Conservation (phyloP, 2,329 filamentous ascomycete genomes). For the Diaporthe longicolla region DNA sequence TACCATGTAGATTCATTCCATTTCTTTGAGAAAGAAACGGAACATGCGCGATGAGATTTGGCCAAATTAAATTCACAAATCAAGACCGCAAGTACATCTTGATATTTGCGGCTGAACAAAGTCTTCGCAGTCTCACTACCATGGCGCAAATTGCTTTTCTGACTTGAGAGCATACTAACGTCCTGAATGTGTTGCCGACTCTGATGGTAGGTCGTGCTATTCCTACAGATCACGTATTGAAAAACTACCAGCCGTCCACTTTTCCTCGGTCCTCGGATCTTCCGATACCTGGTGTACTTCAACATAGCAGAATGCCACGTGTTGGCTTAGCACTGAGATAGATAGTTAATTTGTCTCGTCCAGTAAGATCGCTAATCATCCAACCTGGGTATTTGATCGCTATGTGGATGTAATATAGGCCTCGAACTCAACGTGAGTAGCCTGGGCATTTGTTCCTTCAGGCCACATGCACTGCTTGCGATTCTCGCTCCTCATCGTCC, state of each 20-base stretch:
- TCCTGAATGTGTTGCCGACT: neutral
- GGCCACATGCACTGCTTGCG: conserved; percentile 20
- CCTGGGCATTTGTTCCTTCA: neutral
- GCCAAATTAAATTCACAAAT: neutral
- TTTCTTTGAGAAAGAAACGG: neutral
- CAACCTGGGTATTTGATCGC: neutral
- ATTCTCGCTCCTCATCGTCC: conserved; percentile 34
- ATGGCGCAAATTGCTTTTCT: neutral
- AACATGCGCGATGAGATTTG: neutral
- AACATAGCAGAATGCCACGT: neutral
- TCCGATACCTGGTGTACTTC: neutral
- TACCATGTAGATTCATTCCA: neutral
- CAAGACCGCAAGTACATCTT: neutral
- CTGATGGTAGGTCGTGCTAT: neutral
- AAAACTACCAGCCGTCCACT: neutral
- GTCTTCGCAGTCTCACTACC: neutral
- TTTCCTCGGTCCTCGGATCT: neutral
- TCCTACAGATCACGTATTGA: neutral
- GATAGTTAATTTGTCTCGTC: too few relatives aligned
- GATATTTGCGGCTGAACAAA: neutral
- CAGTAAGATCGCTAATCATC: neutral
- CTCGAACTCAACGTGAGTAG: neutral
- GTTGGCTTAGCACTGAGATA: neutral
- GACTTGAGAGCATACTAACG: neutral
- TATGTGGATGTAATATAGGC: neutral